A percentile compares a stretch with the other conserved stretches of the same genome.
Conservation (phyloP, 1,139 yeast species). For the Saccharomyces hybrid region DNA sequence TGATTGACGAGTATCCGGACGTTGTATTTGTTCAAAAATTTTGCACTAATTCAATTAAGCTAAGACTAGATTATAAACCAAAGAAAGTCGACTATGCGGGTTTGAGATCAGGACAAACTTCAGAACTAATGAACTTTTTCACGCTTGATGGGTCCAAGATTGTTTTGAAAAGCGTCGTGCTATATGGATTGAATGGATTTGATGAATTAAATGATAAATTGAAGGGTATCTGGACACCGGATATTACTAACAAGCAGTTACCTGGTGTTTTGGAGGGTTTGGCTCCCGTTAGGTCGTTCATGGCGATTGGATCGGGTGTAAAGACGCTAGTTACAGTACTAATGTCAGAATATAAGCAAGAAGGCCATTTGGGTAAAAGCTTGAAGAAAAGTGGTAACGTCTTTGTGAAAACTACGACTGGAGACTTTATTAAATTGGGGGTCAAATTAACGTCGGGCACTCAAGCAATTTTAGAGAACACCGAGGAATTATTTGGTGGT, state of each 20-base stretch:
- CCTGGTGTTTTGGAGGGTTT: conserved; percentile 77
- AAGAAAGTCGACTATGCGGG: conserved; percentile 72
- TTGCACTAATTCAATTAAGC: conserved; percentile 50
- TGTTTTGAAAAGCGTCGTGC: conserved; percentile 48
- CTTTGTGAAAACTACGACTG: conserved; percentile 76
- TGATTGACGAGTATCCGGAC: conserved; percentile 50
- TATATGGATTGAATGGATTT: conserved; percentile 75
- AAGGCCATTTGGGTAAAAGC: conserved; percentile 62
- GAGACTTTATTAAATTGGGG: conserved; percentile 74
- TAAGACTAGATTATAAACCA: conserved; percentile 87
- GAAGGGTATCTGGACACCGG: conserved; percentile 79
- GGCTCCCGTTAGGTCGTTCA: conserved; percentile 71
- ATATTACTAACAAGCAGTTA: conserved; percentile 73
- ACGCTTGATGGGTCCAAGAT: conserved; percentile 80
- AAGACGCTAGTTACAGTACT: conserved; percentile 70
- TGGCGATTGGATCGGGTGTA: conserved; percentile 72
- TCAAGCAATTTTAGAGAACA: conserved; percentile 68
- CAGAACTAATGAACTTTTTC: conserved; percentile 83
- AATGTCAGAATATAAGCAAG: conserved; percentile 62
- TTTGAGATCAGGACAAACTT: conserved; percentile 73
- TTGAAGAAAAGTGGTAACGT: conserved; percentile 68
- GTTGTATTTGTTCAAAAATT: conserved; percentile 63
- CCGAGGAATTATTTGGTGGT: conserved; percentile 47
- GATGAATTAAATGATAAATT: conserved; percentile 49
- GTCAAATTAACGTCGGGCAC: conserved; percentile 87